Evolutionary conservation across 257 asterid species (phyloP).

Genomic region (Solanum etuberosum): DNA sequence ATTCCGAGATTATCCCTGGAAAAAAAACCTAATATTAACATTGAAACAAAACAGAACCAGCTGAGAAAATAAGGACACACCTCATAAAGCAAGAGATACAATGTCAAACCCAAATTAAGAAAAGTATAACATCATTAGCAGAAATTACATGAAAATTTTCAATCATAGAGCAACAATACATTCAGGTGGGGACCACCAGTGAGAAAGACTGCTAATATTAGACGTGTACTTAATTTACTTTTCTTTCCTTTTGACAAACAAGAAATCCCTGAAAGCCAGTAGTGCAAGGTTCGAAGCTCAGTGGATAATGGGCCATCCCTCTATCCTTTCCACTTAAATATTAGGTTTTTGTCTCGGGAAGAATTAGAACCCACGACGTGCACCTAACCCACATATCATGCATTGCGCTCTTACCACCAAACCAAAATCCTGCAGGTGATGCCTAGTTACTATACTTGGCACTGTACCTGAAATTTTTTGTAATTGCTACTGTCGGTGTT

Average conservation of each 20-base stretch:
- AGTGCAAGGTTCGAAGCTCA: neutral
- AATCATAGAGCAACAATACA: neutral
- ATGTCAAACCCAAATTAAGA: neutral
- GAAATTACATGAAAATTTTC: neutral
- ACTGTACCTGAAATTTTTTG: neutral
- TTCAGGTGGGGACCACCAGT: neutral
- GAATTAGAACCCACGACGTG: neutral
- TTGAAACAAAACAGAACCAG: neutral
- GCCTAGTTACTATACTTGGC: neutral
- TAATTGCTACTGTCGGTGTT: neutral
- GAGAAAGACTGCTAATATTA: neutral
- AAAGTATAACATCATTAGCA: neutral
- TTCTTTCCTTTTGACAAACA: neutral
- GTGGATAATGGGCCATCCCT: neutral
- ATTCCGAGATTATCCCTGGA: conserved; percentile 69
- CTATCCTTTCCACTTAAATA: neutral
- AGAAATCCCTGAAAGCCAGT: neutral
- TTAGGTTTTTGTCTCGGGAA: neutral
- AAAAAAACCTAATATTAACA: neutral
- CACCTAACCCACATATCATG: neutral
- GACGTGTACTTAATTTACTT: neutral
- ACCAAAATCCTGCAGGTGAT: neutral
- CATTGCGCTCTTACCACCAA: neutral
- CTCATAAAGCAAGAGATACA: neutral
- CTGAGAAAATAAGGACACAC: neutral